Conservation (phyloP, 768 basidiomycete species). For the Naganishia antarctica region DNA sequence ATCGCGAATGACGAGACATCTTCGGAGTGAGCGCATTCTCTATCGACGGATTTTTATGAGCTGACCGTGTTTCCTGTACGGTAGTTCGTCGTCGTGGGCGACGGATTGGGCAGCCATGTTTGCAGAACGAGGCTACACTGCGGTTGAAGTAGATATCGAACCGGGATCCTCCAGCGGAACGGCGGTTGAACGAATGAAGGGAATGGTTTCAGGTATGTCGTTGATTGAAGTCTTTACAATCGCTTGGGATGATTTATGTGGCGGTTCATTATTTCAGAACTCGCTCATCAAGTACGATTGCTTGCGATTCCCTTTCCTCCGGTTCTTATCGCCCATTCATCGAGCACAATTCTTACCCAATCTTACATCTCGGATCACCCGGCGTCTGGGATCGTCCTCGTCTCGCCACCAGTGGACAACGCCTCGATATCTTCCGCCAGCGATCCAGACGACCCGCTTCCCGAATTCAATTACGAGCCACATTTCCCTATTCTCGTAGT, state of each 20-base stretch:
- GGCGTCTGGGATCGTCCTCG: conserved; percentile 60
- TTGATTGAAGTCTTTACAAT: background rate
- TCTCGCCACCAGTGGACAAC: conserved; percentile 57
- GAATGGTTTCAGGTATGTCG: conserved; percentile 26
- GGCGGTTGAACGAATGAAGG: conserved; percentile 16
- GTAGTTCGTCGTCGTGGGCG: background rate
- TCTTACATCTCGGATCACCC: conserved; percentile 66
- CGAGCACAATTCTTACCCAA: conserved; percentile 58
- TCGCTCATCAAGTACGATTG: conserved; percentile 43
- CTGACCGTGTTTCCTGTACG: background rate
- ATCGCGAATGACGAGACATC: conserved; percentile 12
- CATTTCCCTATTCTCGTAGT: conserved; percentile 61
- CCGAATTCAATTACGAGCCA: conserved; percentile 60
- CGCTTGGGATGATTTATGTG: background rate
- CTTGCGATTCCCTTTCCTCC: conserved; percentile 48
- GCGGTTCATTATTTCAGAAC: conserved; percentile 6
- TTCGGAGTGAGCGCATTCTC: conserved; percentile 25
- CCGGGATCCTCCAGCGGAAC: conserved; percentile 7
- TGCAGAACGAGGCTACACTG: conserved; percentile 46
- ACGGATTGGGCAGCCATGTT: conserved; percentile 43
- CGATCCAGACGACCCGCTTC: conserved; percentile 8
- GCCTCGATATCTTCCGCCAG: conserved; percentile 15
- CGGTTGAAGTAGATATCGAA: conserved; percentile 44
- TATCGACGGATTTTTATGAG: background rate
- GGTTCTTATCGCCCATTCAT: conserved; percentile 37